phyloP scores from a whole-genome alignment of 2,329 filamentous ascomycete genomes.

The Botryotinia convoluta region DNA sequence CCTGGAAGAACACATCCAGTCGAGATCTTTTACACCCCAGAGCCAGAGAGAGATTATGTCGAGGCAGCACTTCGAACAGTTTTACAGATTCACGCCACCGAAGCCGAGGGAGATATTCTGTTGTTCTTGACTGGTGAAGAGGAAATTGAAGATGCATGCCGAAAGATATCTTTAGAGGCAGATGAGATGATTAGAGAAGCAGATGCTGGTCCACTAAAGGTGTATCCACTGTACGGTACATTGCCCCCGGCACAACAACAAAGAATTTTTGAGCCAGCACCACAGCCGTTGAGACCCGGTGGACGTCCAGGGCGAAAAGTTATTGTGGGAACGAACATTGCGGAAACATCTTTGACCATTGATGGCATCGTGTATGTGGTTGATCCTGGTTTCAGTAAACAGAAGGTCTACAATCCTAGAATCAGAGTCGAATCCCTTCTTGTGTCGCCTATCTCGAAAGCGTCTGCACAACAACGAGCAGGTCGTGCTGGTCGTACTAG shows the following conservation, averaged over 20 bases:
- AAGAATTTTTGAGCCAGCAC: constrained; percentile 89
- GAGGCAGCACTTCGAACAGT: constrained; percentile 94
- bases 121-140: constrained; percentile 97
- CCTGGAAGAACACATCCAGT: constrained; percentile 94
- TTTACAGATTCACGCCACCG: constrained; percentile 91
- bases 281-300: constrained; percentile 66
- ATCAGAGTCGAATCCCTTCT: constrained; percentile 94
- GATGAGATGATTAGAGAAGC: constrained; percentile 91
- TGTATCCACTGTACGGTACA: constrained; percentile 93
- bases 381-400: constrained; percentile 98
- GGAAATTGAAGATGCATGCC: constrained; percentile 94
- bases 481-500: constrained; percentile 99
- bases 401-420: constrained; percentile 97
- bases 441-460: constrained; percentile 97
- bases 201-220: constrained; percentile 81
- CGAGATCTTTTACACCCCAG: constrained; percentile 97
- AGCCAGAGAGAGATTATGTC: constrained; percentile 94
- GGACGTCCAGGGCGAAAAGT: constrained; percentile 89
- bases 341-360: constrained; percentile 95
- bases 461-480: constrained; percentile 92
- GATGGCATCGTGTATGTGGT: constrained; percentile 99
- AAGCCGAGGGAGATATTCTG: constrained; percentile 87
- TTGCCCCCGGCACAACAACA: constrained; percentile 92
- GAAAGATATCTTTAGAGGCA: constrained; percentile 85
- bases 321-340: constrained; percentile 96